Base-by-base conservation (phyloP, 345 rosid species). In the Eucalyptus microcorys region DNA sequence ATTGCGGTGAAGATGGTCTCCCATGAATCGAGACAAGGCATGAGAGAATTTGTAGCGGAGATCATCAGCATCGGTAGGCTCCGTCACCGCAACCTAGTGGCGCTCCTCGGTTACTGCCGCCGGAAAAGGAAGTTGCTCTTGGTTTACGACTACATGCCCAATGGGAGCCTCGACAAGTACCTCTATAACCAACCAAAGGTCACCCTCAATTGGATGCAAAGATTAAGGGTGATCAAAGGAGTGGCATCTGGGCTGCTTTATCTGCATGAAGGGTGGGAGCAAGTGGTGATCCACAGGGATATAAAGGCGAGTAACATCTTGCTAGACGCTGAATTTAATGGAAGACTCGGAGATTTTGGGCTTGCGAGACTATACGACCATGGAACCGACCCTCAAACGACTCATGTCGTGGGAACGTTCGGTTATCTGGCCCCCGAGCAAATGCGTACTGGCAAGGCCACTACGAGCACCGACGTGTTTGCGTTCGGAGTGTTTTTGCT, bases 401-500 rank as follows among this genome's bases (percentile, higher is more conserved):
- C 66, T 59, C 66, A 26, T 6, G 15, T 59, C 66, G 32, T 26
- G 30, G 66, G 32, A 59, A 59, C 66, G 32, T 3, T 59, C 7
- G 66, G 66, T 59, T 59, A 27, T 59, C 66, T 59, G 1, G 66
- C 15, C 66, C 66, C 66, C 4, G 64, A 57, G 66, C 66, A 59
- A 2, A 0, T 26, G 14, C 66, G 66, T 2, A 27, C 66, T 1
- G 66, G 66, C 32, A 59, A 59, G 66, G 66, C 66, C 66, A 57
- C 66, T 5, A 26, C 7, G n/a, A 57, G 66, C n/a, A 57, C 66
- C 14, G 66, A 57, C 66, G 14, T 57, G n/a, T 57, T 57, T 11
- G 32, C 66, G 0, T 57, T 57, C 2, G 66, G n/a, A 11, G 66
- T 27, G 14, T 0, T 57, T 26, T 57, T 57, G n/a, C 66, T 57